Conservation (phyloP, 345 rosid species). For the Psidium guajava region DNA sequence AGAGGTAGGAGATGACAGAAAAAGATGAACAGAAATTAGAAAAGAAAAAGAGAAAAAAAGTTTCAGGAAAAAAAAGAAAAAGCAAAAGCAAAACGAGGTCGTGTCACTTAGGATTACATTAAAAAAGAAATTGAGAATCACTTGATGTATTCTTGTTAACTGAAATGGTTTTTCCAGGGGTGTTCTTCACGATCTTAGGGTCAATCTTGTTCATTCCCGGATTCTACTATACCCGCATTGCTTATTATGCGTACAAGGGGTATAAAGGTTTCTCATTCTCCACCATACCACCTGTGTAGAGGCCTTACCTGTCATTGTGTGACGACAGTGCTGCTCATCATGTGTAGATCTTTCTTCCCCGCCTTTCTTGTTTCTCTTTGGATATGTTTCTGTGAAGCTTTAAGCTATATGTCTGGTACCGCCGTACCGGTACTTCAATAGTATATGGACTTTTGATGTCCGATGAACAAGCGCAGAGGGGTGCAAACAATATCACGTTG, state of each 20-base stretch:
- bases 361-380: background rate
- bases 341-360: background rate
- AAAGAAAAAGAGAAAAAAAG: too few relatives aligned
- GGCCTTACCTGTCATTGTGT: background rate
- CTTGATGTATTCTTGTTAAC: background rate
- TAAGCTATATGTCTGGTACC: background rate
- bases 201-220: slow-evolving; percentile 83
- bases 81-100: background rate
- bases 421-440: background rate
- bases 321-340: background rate
- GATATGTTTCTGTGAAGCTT: background rate
- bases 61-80: too few relatives aligned
- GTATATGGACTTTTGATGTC: background rate
- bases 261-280: slow-evolving; percentile 95
- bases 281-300: slow-evolving; percentile 78
- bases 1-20: too few relatives aligned
- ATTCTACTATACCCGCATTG: slow-evolving; percentile 84
- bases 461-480: background rate
- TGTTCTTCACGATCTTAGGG: slow-evolving; percentile 84
- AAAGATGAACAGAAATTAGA: too few relatives aligned
- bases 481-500: background rate
- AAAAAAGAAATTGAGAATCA: background rate
- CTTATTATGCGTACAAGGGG: slow-evolving; percentile 92
- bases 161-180: slow-evolving; percentile 30
- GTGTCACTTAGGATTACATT: too few relatives aligned